These are phyloP conservation scores for Neurospora tetrasperma DNA, from an alignment of 495 filamentous ascomycete genomes.

Conservation along the genomic window DNA sequence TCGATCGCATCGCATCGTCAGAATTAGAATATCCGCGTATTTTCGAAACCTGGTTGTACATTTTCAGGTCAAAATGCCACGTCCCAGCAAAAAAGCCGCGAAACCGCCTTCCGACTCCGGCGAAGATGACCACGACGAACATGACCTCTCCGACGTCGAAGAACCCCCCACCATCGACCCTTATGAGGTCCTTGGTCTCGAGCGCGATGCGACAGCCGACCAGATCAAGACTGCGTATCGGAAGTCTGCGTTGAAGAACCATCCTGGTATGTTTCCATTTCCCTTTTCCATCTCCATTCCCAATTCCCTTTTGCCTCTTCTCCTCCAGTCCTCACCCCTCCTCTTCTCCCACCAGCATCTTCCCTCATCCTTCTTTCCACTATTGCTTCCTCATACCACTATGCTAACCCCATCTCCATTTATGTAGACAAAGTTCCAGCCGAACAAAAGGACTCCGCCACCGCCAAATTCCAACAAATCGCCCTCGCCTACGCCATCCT, in stretches of 20 bases:
- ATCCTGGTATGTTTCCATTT: conserved; percentile 58
- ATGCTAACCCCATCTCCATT: too few species aligned
- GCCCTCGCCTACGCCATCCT: conserved; percentile 92
- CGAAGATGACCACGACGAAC: background rate
- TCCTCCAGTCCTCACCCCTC: background rate
- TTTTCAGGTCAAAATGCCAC: background rate
- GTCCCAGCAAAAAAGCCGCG: background rate
- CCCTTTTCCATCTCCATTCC: too few species aligned
- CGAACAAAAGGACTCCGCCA: conserved; percentile 54
- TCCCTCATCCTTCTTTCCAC: too few species aligned
- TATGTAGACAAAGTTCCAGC: conserved; percentile 52
- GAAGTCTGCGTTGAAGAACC: conserved; percentile 77
- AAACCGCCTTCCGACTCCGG: background rate
- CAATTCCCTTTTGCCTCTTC: background rate
- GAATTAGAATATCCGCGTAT: background rate
- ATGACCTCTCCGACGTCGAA: conserved; percentile 25
- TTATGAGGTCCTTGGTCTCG: conserved; percentile 69
- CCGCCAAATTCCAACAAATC: conserved; percentile 73
- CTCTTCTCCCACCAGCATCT: background rate
- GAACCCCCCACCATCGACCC: conserved; percentile 56
- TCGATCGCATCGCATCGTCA: background rate
- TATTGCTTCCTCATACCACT: too few species aligned
- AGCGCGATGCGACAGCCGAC: conserved; percentile 49
- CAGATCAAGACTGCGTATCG: conserved; percentile 84
- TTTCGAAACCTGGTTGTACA: too few species aligned